Conservation (phyloP, 139 green algal species). For the Pycnococcus provasolii region DNA sequence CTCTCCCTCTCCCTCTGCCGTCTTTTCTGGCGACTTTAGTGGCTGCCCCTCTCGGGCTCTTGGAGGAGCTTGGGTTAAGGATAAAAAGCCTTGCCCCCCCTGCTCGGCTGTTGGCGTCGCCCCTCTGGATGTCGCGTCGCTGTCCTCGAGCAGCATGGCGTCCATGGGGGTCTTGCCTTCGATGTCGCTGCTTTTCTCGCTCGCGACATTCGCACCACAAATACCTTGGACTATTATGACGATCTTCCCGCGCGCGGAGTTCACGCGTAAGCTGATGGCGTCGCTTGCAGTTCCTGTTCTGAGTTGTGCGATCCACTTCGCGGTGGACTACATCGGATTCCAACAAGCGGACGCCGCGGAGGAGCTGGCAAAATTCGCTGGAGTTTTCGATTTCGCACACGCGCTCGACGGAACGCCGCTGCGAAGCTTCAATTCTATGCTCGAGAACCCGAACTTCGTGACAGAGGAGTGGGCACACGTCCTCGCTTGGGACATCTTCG, state of each 20-base stretch:
- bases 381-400: background rate
- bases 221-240: background rate
- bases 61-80: too few relatives aligned
- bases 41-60: too few relatives aligned
- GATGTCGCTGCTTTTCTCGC: background rate
- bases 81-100: too few relatives aligned
- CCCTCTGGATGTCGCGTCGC: too few relatives aligned
- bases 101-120: too few relatives aligned
- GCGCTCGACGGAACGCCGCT: background rate
- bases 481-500: constrained; percentile 17
- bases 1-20: too few relatives aligned
- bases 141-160: background rate
- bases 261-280: background rate
- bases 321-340: constrained; percentile 3
- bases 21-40: too few relatives aligned
- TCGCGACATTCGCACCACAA: constrained; percentile 1
- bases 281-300: background rate
- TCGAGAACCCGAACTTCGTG: constrained; percentile 16
- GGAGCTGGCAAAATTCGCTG: constrained; percentile 44
- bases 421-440: constrained; percentile 5
- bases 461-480: constrained; percentile 22
- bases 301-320: background rate
- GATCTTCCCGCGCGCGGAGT: background rate
- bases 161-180: background rate
- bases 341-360: constrained; percentile 6